Evolutionary conservation across 176 grass and related monocot species (phyloP), one percentile per base, ranked within the genome.

Genomic region (Bonia amplexicaulis): DNA sequence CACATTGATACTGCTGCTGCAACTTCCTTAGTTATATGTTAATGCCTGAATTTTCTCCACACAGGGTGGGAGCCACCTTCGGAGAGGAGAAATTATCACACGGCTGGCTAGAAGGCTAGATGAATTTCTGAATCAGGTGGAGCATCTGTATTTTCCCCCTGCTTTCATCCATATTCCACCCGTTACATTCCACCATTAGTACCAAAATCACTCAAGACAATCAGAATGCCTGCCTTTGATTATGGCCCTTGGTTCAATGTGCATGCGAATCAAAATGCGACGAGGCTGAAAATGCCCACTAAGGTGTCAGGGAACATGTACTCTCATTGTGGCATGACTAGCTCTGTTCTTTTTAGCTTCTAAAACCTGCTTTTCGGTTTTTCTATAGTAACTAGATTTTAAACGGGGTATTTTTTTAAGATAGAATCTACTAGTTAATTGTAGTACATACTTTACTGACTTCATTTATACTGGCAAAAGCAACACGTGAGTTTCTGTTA

Each of bases 81-180:
- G 91, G 69, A 35, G 97, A 99, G 84, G 97, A 96, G 71, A 99
- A 58, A 99, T 90, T 86, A 83, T 99, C 86, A 99, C 96, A 82
- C 85, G 97, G 57, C 86, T 94, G 72, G 97, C 88, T 49, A 92
- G 97, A 87, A 91, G 97, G 80, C 78, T 99, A 71, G 91, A 96
- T 92, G 97, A 99, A 84, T 99, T 99, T 92, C 86, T 99, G 84
- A 96, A 99, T 91, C 97, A 99, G 97, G 97, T 97, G 84, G n/a
- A 62, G 47, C 37, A 62, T 45, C 40, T 63, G 6, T 82, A 29
- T 70, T 6, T 44, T 6, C 69, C 14, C 25, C n/a, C 22, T 35
- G 31, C 40, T 40, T 3, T 27, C 10, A 47, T 52, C 19, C 57
- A 31, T 71, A 29, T 51, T 90, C 66, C 51, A 58, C 74, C 17